Evolutionary conservation across 176 grass and related monocot genomes (phyloP), one percentile per base, ranked within the genome.

Genomic region (Elaeis guineensis): DNA sequence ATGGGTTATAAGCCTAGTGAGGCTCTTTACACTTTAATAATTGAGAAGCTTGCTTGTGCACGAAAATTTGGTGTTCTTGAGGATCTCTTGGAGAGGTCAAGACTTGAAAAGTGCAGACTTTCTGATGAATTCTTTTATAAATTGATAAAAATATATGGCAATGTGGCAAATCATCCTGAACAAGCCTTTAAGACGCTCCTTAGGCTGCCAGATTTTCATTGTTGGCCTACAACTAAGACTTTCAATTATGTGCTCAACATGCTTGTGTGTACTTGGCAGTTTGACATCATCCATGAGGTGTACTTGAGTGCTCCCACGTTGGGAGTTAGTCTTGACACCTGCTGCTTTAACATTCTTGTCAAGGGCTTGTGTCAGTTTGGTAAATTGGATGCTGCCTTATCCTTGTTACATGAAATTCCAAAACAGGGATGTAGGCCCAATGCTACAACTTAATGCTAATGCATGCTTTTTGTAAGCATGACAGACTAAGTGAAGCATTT

Each of bases 111-210:
- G 52, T 75, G 81, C 44, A 64, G 55, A 69, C 73, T 97, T 75
- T 91, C 92, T 0, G 87, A 91, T 20, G 80, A 82, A 1, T 85
- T 97, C 64, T 97, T 91, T 50, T 69, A 85, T 50, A 82, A 79
- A 49, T 58, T 97, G 62, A 82, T 97, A 51, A 97, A 97, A 61
- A 97, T 96, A 81, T 90, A 90, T 44, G 83, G 87, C 26, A 96
- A 88, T 70, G 83, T 90, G 51, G 87, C 80, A 5, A 77, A 85
- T 64, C 78, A 90, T 30, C 80, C 72, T 0, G 67, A 90, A 62
- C 87, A 96, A 18, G 83, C 87, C 57, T 82, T 90, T 11, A 65
- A 80, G 50, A 78, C 50, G 0, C 92, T 97, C 57, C 51, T 28
- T 51, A 70, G 64, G 15, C 88, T 97, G 92, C 92, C 86, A 5